Evolutionary conservation across 139 green algal genomes (phyloP).

Genomic region (Coelastrella sp.): DNA sequence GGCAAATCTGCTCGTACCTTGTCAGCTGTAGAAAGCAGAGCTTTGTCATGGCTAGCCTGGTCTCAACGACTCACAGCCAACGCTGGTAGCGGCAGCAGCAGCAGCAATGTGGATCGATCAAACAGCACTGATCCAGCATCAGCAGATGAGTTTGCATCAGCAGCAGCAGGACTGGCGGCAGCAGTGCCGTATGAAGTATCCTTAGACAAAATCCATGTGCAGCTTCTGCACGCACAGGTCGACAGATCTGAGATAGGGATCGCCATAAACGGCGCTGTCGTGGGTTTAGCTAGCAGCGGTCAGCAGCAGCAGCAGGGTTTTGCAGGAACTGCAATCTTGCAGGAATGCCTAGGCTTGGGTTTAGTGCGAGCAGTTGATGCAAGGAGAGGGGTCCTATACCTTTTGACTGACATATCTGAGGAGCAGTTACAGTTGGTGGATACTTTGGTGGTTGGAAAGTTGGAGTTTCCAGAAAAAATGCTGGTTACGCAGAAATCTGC

Average conservation of each 20-base stretch:
- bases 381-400: conserved; percentile 48
- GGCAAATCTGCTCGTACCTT: neutral
- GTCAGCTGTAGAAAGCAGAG: conserved; percentile 66
- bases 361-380: conserved; percentile 78
- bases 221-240: conserved; percentile 60
- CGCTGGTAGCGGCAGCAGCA: neutral
- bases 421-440: conserved; percentile 61
- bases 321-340: conserved; percentile 3
- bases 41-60: conserved; percentile 77
- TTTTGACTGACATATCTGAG: conserved; percentile 73
- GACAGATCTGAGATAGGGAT: conserved; percentile 49
- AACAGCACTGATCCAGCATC: conserved; percentile 52
- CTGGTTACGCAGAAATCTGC: conserved; percentile 56
- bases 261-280: conserved; percentile 79
- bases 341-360: conserved; percentile 80
- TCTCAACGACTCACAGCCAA: conserved; percentile 54
- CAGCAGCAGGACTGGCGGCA: conserved; percentile 61
- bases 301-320: conserved; percentile 11
- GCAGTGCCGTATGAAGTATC: conserved; percentile 59
- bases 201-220: conserved; percentile 53
- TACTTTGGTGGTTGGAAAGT: conserved; percentile 68
- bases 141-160: conserved; percentile 51
- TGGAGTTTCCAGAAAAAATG: conserved; percentile 78
- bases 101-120: conserved; percentile 46
- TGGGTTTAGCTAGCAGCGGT: conserved; percentile 64